Base-by-base conservation (phyloP, 2,329 filamentous ascomycete species). In the Furcasterigmium sp. region DNA sequence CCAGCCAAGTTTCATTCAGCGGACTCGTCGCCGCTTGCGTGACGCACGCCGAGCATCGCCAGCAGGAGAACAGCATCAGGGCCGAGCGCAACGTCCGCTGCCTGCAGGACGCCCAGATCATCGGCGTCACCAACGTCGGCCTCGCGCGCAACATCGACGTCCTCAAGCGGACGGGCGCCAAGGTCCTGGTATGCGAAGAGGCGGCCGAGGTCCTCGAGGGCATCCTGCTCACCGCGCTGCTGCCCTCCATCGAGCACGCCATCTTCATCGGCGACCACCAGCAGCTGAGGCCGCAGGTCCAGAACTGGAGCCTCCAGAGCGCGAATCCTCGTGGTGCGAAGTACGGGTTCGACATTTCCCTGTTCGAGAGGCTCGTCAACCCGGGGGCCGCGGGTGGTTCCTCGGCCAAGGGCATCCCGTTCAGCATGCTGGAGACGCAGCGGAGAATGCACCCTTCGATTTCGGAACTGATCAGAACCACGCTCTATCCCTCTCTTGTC, bases 121-220 rank as follows among this genome's bases (percentile, higher is more conserved):
- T 84, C 35, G 80, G 80, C 0, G 60, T 80, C 2, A 84, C 80
- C 0, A 84, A 80, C 0, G 23, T 26, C 23, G 78, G 78, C 0
- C 60, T 84, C 2, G 80, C 80, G 0, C 60, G 63, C 17, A 71
- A 76, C 14, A 56, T 79, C 0, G 57, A 66, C 0, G 49, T 76
- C 1, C 61, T 85, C 0, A 65, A 69, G 8, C 65, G 67, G 8
- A 46, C 83, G 2, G 54, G 60, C 7, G 62, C 65, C 25, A 82
- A 83, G 46, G 72, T 84, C 0, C 56, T 87, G n/a, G 56, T 87
- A 1, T 83, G 78, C 26, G 83, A 87, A 55, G 83, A 87, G 53
- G 83, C 83, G 2, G 83, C 75, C 0, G 82, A 87, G 48, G 77
- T 87, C 0, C 64, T 86, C 25, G 84, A 87, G 55, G 68, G 77